These are phyloP conservation scores for Thielaviopsis musarum DNA, from an alignment of 2,329 filamentous ascomycete genomes.

Conservation along the genomic window DNA sequence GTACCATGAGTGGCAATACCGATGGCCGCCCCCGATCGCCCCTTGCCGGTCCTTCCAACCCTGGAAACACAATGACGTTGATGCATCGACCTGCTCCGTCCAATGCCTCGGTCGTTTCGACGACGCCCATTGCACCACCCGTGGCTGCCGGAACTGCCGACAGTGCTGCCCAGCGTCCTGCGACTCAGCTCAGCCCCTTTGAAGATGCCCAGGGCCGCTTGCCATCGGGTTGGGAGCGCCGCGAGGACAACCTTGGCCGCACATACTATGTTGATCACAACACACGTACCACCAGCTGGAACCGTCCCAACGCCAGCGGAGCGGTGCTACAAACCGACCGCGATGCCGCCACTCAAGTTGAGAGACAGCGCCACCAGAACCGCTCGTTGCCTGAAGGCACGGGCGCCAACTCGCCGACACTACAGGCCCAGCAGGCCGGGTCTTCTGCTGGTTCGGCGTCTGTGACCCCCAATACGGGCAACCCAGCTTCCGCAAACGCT, in stretches of 20 bases:
- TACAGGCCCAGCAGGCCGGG: slow-evolving; percentile 36
- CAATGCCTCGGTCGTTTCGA: slow-evolving; percentile 20
- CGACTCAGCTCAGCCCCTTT: slow-evolving; percentile 60
- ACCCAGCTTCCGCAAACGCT: slow-evolving; percentile 32
- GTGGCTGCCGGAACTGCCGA: slow-evolving; percentile 15
- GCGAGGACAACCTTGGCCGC: slow-evolving; percentile 84
- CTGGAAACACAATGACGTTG: slow-evolving; percentile 22
- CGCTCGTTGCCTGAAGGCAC: slow-evolving; percentile 93
- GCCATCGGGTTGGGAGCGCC: slow-evolving; percentile 85
- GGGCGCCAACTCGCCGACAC: slow-evolving; percentile 76
- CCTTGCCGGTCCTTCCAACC: slow-evolving; percentile 24
- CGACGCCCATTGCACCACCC: slow-evolving; percentile 11
- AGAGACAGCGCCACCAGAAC: slow-evolving; percentile 86
- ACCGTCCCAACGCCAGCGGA: slow-evolving; percentile 65
- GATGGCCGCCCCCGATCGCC: slow-evolving; percentile 29
- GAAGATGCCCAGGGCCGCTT: slow-evolving; percentile 90
- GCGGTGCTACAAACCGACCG: slow-evolving; percentile 57
- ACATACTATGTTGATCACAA: slow-evolving; percentile 99
- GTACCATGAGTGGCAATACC: slow-evolving; percentile 17
- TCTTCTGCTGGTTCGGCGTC: slow-evolving; percentile 17
- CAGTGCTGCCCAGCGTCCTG: slow-evolving; percentile 11
- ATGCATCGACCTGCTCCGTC: slow-evolving; percentile 32
- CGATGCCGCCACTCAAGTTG: slow-evolving; percentile 82
- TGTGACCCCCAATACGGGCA: slow-evolving; percentile 20
- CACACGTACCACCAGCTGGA: slow-evolving; percentile 92